These are phyloP conservation scores for Mimosa bimucronata DNA, from an alignment of 306 rosid genomes.

Conservation along the genomic window DNA sequence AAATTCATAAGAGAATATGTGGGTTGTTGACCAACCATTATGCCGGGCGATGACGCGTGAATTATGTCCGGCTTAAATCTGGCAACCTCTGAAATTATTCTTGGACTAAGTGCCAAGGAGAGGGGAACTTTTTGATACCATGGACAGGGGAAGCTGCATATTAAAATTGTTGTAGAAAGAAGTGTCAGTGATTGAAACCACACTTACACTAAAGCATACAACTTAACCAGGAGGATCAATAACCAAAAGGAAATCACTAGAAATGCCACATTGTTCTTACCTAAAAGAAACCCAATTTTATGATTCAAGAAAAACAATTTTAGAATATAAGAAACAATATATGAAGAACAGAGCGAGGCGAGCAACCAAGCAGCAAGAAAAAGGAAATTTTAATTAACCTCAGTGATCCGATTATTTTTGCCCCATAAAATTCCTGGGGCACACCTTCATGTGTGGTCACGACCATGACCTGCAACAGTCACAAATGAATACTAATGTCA, in stretches of 20 bases:
- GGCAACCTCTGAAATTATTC: constrained; percentile 79
- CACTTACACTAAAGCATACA: neutral
- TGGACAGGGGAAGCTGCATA: constrained; percentile 69
- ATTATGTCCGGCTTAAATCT: constrained; percentile 80
- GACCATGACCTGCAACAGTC: constrained; percentile 75
- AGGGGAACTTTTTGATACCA: constrained; percentile 78
- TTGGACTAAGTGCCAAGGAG: constrained; percentile 80
- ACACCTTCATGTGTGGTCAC: constrained; percentile 99
- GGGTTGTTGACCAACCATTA: constrained; percentile 51
- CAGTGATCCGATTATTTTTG: constrained; percentile 83
- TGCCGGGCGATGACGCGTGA: constrained; percentile 81
- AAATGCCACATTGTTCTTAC: neutral
- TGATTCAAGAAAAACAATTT: constrained; percentile 8
- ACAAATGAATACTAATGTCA: constrained; percentile 11
- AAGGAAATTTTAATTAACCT: constrained; percentile 54
- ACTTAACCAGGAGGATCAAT: neutral
- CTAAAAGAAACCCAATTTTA: neutral
- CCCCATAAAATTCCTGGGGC: constrained; percentile 90
- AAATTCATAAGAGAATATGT: neutral
- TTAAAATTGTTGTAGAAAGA: neutral
- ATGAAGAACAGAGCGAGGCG: constrained; percentile 17
- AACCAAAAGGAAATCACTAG: constrained; percentile 1
- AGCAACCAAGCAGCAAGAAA: constrained; percentile 13
- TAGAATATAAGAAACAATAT: neutral
- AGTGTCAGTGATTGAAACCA: neutral